Base-by-base conservation (phyloP, 257 asterid genomes). In the Nicotiana knightiana region DNA sequence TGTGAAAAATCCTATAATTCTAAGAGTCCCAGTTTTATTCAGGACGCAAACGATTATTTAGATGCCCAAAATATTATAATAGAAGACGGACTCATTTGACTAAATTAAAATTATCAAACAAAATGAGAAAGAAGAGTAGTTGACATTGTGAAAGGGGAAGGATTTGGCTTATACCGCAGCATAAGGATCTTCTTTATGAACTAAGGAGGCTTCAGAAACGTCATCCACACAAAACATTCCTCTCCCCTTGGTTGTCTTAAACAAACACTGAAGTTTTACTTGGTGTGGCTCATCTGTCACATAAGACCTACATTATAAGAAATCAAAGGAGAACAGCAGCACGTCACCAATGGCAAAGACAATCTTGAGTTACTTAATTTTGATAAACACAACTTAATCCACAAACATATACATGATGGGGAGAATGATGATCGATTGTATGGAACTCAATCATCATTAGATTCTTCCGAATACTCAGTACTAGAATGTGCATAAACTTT, bases 181-280 rank as follows among this genome's bases (percentile, higher is more conserved):
- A 86, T 88, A 90, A 77, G 98, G 98, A 84, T 94, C 96, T 91
- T 96, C 99, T 79, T 81, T 88, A 86, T 91, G 95, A 89, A 96
- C 85, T 86, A 96, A 85, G 84, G 98, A 88, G 86, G 92, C 93
- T 81, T 85, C 79, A 82, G 90, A 88, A 86, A 94, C 88, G 86
- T 92, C 91, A 67, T 86, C 66, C 66, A 53, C 84, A 54, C 95
- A 85, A 85, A 81, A 66, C 92, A 94, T 91, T 89, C 94, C 98
- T 88, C 97, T 90, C 76, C 99, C 99, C 87, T 92, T 96, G 48
- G 88, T 78, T 81, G 86, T 86, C 73, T 89, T 86, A 67, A 89
- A 76, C 83, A 85, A 85, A 65, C 92, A 85, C 76, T 84, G 88
- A 77, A 93, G 88, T 83, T 92, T 86, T 83, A 78, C 65, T 77